A percentile compares a stretch with the other conserved stretches of the same genome.
phyloP scores from a whole-genome alignment of 2,329 filamentous ascomycete species.

The Ceratocystis albifundus region DNA sequence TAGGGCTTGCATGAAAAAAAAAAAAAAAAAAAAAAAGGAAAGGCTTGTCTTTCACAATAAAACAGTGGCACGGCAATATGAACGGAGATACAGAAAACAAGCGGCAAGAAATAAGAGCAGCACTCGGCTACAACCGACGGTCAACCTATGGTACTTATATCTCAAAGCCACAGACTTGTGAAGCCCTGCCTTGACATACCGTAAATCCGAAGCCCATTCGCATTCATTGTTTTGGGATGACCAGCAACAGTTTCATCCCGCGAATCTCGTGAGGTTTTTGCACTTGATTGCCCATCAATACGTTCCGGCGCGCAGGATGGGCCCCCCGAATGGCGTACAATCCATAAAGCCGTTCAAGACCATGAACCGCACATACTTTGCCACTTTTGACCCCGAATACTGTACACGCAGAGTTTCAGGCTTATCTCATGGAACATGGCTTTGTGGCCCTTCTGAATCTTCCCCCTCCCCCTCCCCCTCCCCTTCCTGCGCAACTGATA shows the following conservation, averaged over 20 bases:
- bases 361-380: neutral
- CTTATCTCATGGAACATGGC: neutral
- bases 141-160: neutral
- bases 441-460: neutral
- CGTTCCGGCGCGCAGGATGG: neutral
- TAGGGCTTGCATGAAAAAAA: slow-evolving; percentile 1
- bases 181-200: neutral
- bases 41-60: neutral
- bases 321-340: neutral
- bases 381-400: neutral
- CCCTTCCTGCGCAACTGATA: neutral
- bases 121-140: neutral
- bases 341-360: neutral
- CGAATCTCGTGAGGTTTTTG: neutral
- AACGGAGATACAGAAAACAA: neutral
- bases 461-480: neutral
- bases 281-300: neutral
- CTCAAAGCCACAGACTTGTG: neutral
- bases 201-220: neutral
- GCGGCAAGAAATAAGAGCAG: neutral
- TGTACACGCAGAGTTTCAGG: neutral
- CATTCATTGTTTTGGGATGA: neutral
- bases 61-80: neutral
- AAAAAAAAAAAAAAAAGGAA: neutral
- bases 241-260: neutral